Evolutionary conservation across 177 flowering plant genomes (phyloP).

Genomic region (Tripterygium wilfordii): DNA sequence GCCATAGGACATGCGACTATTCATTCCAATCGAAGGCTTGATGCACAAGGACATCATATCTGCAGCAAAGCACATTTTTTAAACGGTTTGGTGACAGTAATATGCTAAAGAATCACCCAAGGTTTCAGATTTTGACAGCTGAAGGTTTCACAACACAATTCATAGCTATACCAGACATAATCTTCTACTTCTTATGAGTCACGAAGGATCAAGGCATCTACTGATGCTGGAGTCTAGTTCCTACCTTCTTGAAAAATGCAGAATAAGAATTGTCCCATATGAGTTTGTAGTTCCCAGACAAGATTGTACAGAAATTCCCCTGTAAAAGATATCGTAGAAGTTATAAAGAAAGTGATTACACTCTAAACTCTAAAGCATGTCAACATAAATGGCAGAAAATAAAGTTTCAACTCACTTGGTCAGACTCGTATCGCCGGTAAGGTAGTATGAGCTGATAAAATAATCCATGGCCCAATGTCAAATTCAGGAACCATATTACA

Average conservation of each 20-base stretch:
- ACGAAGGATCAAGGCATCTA: too few relatives aligned
- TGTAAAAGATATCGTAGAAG: conserved; percentile 18
- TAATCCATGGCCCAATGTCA: conserved; percentile 5
- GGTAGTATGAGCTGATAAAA: conserved; percentile 75
- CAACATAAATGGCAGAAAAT: conserved; percentile 1
- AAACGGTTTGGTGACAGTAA: too few relatives aligned
- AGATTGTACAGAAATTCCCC: conserved; percentile 91
- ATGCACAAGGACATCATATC: too few relatives aligned
- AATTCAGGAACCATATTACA: background rate
- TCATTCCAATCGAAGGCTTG: too few relatives aligned
- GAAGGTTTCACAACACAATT: too few relatives aligned
- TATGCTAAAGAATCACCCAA: too few relatives aligned
- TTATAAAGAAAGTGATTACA: background rate
- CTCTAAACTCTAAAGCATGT: background rate
- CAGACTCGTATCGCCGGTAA: conserved; percentile 71
- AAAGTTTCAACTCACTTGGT: conserved; percentile 62
- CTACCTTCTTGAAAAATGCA: conserved; percentile 81
- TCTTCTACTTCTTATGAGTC: too few relatives aligned
- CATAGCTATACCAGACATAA: too few relatives aligned
- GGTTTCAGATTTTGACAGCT: too few relatives aligned
- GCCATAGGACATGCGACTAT: too few relatives aligned
- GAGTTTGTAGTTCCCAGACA: conserved; percentile 80
- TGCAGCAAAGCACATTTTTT: too few relatives aligned
- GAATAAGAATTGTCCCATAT: conserved; percentile 96
- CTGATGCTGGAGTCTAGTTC: too few relatives aligned